Evolutionary conservation across 306 rosid species (phyloP).

Genomic region (Luffa aegyptiaca): DNA sequence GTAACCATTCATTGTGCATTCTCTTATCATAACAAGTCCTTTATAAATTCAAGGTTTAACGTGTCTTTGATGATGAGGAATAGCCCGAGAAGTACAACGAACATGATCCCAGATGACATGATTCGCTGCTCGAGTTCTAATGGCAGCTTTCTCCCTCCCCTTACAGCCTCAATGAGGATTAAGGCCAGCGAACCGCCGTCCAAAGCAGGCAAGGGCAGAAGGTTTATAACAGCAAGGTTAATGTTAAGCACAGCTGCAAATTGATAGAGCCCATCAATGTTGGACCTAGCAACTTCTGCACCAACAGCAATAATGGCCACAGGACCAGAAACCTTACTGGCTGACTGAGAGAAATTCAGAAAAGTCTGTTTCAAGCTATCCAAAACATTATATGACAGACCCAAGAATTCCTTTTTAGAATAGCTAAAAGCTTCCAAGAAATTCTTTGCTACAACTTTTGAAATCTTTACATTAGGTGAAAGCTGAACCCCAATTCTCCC

Average conservation of each 20-base stretch:
- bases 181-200: conserved; percentile 88
- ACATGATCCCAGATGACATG: conserved; percentile 81
- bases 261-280: conserved; percentile 73
- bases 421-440: conserved; percentile 41
- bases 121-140: conserved; percentile 84
- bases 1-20: background rate
- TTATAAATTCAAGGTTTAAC: conserved; percentile 76
- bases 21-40: conserved; percentile 46
- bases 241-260: conserved; percentile 82
- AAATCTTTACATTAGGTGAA: conserved; percentile 68
- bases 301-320: conserved; percentile 92
- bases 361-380: conserved; percentile 77
- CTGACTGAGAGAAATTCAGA: conserved; percentile 73
- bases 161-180: conserved; percentile 74
- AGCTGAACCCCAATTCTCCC: conserved; percentile 95
- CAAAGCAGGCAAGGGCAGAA: conserved; percentile 83
- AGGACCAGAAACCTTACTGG: conserved; percentile 89
- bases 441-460: conserved; percentile 45
- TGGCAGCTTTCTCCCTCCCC: conserved; percentile 93
- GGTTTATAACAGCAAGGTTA: conserved; percentile 82
- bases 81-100: conserved; percentile 71
- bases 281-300: conserved; percentile 87
- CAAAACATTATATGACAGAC: conserved; percentile 53
- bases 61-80: conserved; percentile 82
- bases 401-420: conserved; percentile 68